Percentiles rank a stretch among this genome's conserved stretches.
These are phyloP conservation scores for Komagataella ulmi DNA, from an alignment of 805 yeast genomes.

Conservation along the genomic window DNA sequence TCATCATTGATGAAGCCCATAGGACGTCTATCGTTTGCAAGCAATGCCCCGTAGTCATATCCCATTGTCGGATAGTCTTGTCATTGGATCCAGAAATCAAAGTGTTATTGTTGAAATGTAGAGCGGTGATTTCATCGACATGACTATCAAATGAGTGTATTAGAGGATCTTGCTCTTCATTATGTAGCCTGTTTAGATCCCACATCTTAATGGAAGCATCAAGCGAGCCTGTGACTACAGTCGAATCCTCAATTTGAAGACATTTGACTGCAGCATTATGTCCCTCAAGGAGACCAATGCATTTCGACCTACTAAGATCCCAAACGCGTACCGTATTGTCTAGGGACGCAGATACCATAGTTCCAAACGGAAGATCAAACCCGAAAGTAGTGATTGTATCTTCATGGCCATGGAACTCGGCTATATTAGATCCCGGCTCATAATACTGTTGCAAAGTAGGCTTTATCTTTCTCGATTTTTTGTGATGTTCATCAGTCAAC, in stretches of 20 bases:
- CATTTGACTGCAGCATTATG: slow-evolving; percentile 48
- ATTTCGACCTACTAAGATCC: slow-evolving; percentile 54
- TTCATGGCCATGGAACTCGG: slow-evolving; percentile 36
- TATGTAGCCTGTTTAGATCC: slow-evolving; percentile 27
- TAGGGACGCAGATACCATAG: slow-evolving; percentile 61
- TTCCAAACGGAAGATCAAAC: slow-evolving; percentile 66
- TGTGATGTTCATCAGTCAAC: slow-evolving; percentile 20
- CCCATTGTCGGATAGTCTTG: slow-evolving; percentile 68
- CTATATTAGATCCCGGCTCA: slow-evolving; percentile 41
- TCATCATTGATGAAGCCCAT: slow-evolving; percentile 35
- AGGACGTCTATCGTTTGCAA: slow-evolving; percentile 57
- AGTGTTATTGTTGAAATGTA: slow-evolving; percentile 37
- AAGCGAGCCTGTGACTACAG: slow-evolving; percentile 41
- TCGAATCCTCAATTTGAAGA: slow-evolving; percentile 39
- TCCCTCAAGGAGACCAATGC: slow-evolving; percentile 40
- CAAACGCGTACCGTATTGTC: slow-evolving; percentile 75
- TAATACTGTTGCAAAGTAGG: slow-evolving; percentile 58
- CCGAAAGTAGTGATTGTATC: slow-evolving; percentile 44
- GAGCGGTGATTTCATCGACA: slow-evolving; percentile 50
- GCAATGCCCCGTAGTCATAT: slow-evolving; percentile 49
- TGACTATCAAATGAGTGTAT: slow-evolving; percentile 47
- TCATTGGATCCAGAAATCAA: slow-evolving; percentile 62
- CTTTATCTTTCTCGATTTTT: slow-evolving; percentile 29
- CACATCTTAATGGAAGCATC: slow-evolving; percentile 55
- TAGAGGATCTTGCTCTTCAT: slow-evolving; percentile 19